A percentile compares a stretch with the other conserved stretches of the same genome.
phyloP scores from a whole-genome alignment of 352 stramenopile species.

The Phytophthora ramorum region DNA sequence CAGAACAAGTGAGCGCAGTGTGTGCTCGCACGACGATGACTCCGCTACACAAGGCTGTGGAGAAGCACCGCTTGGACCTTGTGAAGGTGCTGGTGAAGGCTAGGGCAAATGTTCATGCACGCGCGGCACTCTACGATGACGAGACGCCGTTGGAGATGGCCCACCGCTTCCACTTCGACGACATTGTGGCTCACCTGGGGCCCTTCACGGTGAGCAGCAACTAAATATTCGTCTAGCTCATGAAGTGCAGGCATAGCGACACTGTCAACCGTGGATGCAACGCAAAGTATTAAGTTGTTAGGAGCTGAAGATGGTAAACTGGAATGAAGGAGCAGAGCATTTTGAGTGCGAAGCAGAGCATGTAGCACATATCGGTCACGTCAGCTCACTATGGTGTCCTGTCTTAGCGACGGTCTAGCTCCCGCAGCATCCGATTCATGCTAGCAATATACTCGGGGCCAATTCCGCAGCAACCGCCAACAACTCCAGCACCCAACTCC shows the following conservation, averaged over 20 bases:
- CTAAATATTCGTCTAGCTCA: conserved; percentile 7
- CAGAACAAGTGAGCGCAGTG: conserved; percentile 41
- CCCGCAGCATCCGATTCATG: conserved; percentile 46
- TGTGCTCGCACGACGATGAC: conserved; percentile 69
- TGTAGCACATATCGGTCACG: neutral
- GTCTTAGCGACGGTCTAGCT: neutral
- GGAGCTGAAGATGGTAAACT: too few relatives aligned
- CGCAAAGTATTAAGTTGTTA: neutral
- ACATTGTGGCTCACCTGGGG: conserved; percentile 45
- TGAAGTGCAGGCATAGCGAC: neutral
- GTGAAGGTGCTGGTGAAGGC: conserved; percentile 49
- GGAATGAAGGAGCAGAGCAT: too few relatives aligned
- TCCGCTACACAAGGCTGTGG: conserved; percentile 70
- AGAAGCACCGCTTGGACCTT: conserved; percentile 62
- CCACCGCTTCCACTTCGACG: conserved; percentile 53
- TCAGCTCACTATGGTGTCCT: too few relatives aligned
- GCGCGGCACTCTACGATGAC: conserved; percentile 64
- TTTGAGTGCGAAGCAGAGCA: neutral
- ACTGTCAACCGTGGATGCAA: too few relatives aligned
- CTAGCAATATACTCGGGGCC: conserved; percentile 83
- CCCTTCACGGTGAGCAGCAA: conserved; percentile 12
- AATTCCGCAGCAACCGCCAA: conserved; percentile 94
- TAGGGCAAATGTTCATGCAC: conserved; percentile 47
- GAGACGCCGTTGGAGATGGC: conserved; percentile 72
- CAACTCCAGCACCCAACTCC: conserved; percentile 61